Evolutionary conservation across 306 rosid species (phyloP).

Genomic region (Mimosa pudica): DNA sequence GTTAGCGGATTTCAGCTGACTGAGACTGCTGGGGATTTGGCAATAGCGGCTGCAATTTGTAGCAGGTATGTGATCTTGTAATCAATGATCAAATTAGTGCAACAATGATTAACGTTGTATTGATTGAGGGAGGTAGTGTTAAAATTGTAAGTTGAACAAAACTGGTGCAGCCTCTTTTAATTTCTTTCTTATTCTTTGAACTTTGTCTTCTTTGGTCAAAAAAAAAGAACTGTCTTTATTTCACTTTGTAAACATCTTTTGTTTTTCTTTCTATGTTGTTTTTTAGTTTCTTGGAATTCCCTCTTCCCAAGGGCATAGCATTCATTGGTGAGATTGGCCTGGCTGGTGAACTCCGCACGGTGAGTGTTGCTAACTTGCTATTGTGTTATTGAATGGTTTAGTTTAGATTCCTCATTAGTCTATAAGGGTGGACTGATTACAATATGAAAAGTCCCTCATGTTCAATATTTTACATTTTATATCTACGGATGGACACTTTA

Average conservation of each 20-base stretch:
- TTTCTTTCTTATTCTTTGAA: slow-evolving; percentile 3
- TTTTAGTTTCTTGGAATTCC: slow-evolving; percentile 81
- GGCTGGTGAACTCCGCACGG: slow-evolving; percentile 90
- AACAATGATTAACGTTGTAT: slow-evolving; percentile 12
- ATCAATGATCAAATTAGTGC: slow-evolving; percentile 17
- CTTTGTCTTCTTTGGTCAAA: neutral
- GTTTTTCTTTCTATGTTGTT: neutral
- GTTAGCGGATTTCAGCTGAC: slow-evolving; percentile 67
- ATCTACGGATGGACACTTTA: slow-evolving; percentile 1
- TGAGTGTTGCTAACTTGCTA: slow-evolving; percentile 44
- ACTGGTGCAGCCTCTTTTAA: neutral
- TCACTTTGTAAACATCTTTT: slow-evolving; percentile 13
- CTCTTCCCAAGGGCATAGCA: slow-evolving; percentile 74
- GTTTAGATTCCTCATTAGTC: slow-evolving; percentile 5
- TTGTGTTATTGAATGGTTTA: neutral
- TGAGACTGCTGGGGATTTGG: slow-evolving; percentile 98
- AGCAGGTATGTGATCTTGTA: slow-evolving; percentile 72
- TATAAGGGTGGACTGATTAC: neutral
- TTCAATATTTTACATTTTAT: slow-evolving; percentile 1
- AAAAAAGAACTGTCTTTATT: neutral
- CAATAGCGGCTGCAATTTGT: slow-evolving; percentile 93
- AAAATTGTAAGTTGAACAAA: neutral
- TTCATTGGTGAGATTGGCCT: slow-evolving; percentile 97
- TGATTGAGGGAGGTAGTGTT: slow-evolving; percentile 21
- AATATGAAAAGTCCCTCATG: slow-evolving; percentile 8